phyloP scores from a whole-genome alignment of 1,284 basidiomycete species.

The Porphyrellus sp. region DNA sequence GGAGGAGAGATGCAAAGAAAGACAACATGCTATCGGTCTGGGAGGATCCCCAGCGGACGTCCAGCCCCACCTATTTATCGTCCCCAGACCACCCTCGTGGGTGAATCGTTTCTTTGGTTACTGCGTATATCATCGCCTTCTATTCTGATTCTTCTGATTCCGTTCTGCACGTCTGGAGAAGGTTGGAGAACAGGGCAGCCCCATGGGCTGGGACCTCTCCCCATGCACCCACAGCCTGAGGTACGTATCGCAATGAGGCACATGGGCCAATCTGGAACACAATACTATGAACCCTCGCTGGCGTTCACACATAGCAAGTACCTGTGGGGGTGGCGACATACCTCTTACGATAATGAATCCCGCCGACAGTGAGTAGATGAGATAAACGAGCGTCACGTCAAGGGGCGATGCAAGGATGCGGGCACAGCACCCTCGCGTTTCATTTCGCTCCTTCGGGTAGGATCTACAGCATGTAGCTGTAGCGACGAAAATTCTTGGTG shows the following conservation, averaged over 20 bases:
- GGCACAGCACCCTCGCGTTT: neutral
- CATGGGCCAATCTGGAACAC: neutral
- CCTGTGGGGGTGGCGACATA: neutral
- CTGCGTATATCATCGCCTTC: neutral
- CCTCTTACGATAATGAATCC: neutral
- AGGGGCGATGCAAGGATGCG: neutral
- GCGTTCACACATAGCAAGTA: slow-evolving; percentile 12
- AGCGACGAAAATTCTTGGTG: neutral
- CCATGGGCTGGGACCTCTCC: neutral
- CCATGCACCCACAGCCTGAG: slow-evolving; percentile 5
- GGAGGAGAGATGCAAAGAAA: neutral
- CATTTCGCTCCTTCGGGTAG: neutral
- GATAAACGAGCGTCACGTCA: neutral
- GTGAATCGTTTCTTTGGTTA: neutral
- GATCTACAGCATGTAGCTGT: neutral
- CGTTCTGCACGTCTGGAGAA: neutral
- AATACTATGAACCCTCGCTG: neutral
- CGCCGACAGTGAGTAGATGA: neutral
- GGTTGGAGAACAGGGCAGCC: neutral
- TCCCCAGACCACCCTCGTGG: neutral
- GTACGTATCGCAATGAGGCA: neutral
- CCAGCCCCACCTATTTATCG: slow-evolving; percentile 18
- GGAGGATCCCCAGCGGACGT: neutral
- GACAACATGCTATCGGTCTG: slow-evolving; percentile 3
- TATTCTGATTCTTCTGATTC: neutral